These are phyloP conservation scores for Hawksworthiomyces lignivorus DNA, from an alignment of 2,329 filamentous ascomycete genomes.

Conservation along the genomic window DNA sequence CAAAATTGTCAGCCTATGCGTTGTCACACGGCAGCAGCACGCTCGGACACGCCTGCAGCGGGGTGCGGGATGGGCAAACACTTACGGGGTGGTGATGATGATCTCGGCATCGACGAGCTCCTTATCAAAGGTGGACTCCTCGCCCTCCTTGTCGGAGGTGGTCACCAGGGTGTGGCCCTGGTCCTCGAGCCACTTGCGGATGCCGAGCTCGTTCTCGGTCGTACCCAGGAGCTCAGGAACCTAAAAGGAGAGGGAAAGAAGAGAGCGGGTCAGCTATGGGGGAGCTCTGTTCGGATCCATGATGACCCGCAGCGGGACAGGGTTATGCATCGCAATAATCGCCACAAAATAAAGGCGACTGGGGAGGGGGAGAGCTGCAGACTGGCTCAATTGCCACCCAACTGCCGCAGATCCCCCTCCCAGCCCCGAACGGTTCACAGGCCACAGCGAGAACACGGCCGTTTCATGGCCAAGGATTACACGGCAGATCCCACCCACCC, in stretches of 20 bases:
- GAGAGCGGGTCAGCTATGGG: not conserved
- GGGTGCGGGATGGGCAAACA: too few species aligned
- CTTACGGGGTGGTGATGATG: constrained; percentile 96
- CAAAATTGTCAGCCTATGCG: too few species aligned
- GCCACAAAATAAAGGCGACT: too few species aligned
- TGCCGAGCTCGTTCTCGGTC: constrained; percentile 95
- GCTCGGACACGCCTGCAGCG: too few species aligned
- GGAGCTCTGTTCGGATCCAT: not conserved
- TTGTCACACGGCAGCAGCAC: too few species aligned
- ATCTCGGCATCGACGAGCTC: constrained; percentile 95
- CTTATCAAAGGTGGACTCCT: constrained; percentile 87
- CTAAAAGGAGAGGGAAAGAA: constrained; percentile 17
- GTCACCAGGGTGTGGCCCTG: constrained; percentile 95
- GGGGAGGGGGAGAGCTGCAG: too few species aligned
- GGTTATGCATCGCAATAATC: too few species aligned
- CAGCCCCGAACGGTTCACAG: not conserved
- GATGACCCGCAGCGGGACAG: constrained; percentile 2
- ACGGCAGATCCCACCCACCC: too few species aligned
- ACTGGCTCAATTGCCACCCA: not conserved
- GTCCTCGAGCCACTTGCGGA: constrained; percentile 96
- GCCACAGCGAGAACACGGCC: too few species aligned
- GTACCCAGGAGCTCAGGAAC: constrained; percentile 82
- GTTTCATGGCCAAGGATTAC: too few species aligned
- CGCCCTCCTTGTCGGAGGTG: constrained; percentile 93
- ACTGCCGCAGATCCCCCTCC: not conserved